phyloP scores from a whole-genome alignment of 2,329 filamentous ascomycete genomes.

The Aureobasidium sp. region DNA sequence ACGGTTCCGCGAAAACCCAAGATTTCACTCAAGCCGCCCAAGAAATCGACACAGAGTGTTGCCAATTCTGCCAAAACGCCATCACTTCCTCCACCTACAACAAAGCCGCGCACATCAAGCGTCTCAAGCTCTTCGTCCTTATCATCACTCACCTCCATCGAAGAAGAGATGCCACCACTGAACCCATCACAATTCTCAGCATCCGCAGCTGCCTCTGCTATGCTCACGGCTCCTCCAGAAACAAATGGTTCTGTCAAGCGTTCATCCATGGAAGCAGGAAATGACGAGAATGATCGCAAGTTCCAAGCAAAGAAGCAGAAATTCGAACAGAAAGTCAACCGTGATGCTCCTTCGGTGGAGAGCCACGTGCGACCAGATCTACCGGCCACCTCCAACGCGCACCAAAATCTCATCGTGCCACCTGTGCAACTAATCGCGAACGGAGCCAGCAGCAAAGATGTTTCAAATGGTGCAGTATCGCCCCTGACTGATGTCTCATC shows the following conservation, averaged over 20 bases:
- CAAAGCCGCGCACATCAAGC: conserved; percentile 17
- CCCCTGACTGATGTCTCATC: conserved; percentile 26
- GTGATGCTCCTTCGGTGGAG: conserved; percentile 23
- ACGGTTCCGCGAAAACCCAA: conserved; percentile 19
- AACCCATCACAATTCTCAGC: background rate
- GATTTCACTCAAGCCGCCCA: conserved; percentile 24
- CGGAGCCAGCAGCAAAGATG: background rate
- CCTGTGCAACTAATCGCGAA: conserved; percentile 11
- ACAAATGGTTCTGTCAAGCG: conserved; percentile 21
- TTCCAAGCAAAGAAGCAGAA: conserved; percentile 27
- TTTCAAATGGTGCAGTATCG: conserved; percentile 17
- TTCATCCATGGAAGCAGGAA: conserved; percentile 27
- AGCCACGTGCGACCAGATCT: conserved; percentile 23
- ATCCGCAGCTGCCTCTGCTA: background rate
- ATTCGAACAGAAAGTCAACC: conserved; percentile 21
- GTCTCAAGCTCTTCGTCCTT: conserved; percentile 30
- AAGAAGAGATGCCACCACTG: conserved; percentile 20
- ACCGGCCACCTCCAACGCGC: background rate
- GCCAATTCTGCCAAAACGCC: background rate
- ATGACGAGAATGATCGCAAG: conserved; percentile 20
- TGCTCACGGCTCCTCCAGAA: background rate
- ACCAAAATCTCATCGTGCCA: conserved; percentile 8
- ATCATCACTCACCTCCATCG: conserved; percentile 25
- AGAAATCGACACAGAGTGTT: background rate
- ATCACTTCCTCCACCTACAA: background rate